These are phyloP conservation scores for Sedum album DNA, from an alignment of 164 flowering plant genomes.

Conservation along the genomic window DNA sequence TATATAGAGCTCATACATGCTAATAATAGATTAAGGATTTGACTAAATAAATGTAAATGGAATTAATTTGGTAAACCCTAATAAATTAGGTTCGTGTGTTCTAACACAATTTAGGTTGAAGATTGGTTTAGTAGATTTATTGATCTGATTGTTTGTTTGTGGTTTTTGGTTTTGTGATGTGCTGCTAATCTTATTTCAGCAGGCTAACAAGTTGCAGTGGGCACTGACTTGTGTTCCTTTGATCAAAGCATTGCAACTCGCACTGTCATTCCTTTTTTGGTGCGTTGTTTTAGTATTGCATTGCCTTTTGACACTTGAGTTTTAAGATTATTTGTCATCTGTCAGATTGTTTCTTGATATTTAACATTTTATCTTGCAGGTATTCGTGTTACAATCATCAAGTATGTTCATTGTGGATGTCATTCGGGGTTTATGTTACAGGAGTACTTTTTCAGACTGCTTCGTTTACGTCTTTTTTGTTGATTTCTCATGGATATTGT, in stretches of 20 bases:
- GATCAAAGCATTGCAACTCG: slow-evolving; percentile 72
- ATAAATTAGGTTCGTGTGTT: no score
- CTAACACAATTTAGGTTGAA: no score
- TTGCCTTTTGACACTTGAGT: no score
- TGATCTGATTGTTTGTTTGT: not conserved
- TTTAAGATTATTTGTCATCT: no score
- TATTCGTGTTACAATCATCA: slow-evolving; percentile 65
- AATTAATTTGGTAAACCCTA: no score
- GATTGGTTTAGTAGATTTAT: not conserved
- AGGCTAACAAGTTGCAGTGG: slow-evolving; percentile 82
- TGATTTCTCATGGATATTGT: slow-evolving; percentile 86
- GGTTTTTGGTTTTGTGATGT: not conserved
- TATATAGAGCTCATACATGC: no score
- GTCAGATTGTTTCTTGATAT: not conserved
- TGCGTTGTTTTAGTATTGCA: slow-evolving; percentile 20
- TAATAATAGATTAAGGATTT: no score
- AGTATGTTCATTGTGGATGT: slow-evolving; percentile 90
- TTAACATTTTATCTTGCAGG: slow-evolving; percentile 39
- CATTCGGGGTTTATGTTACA: slow-evolving; percentile 81
- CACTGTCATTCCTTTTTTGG: slow-evolving; percentile 78
- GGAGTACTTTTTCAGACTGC: slow-evolving; percentile 87
- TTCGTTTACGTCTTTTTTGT: slow-evolving; percentile 67
- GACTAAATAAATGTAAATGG: no score
- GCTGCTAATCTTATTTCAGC: slow-evolving; percentile 17
- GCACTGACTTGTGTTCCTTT: slow-evolving; percentile 65